phyloP scores from a whole-genome alignment of 2,329 filamentous ascomycete species.

The Botrytis deweyae region DNA sequence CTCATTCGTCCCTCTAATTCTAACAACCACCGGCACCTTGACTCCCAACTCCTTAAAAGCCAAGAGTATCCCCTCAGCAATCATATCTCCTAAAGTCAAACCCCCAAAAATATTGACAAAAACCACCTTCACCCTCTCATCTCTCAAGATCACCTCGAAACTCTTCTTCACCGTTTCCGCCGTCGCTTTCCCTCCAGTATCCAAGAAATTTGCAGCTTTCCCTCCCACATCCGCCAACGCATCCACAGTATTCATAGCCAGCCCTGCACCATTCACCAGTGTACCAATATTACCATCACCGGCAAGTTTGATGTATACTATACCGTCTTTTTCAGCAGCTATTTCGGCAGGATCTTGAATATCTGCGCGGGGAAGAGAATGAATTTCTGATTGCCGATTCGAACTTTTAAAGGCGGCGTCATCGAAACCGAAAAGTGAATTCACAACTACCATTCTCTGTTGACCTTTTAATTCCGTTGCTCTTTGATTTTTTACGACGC shows the following conservation, averaged over 20 bases:
- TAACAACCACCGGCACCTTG: conserved; percentile 71
- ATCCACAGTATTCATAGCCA: conserved; percentile 90
- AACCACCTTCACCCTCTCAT: conserved; percentile 69
- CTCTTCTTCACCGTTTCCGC: conserved; percentile 74
- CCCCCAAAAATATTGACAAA: conserved; percentile 73
- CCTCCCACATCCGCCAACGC: conserved; percentile 68
- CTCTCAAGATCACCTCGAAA: conserved; percentile 71
- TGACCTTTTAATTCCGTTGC: too few species aligned
- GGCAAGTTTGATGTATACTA: conserved; percentile 70
- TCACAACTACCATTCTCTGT: conserved; percentile 49
- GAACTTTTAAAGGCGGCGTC: conserved; percentile 65
- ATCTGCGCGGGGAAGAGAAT: conserved; percentile 53
- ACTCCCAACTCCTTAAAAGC: conserved; percentile 69
- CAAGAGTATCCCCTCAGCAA: conserved; percentile 70
- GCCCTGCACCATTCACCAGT: conserved; percentile 82
- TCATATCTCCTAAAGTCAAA: conserved; percentile 68
- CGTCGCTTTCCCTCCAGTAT: conserved; percentile 87
- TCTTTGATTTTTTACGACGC: conserved; percentile 44
- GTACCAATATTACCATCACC: conserved; percentile 69
- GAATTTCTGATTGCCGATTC: conserved; percentile 60
- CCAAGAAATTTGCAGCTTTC: conserved; percentile 77
- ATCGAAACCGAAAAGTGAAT: conserved; percentile 64
- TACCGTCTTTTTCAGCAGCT: conserved; percentile 66
- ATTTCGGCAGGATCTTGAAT: conserved; percentile 56
- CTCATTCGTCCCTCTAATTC: conserved; percentile 74